phyloP scores from a whole-genome alignment of 345 rosid species.

The Nephelium lappaceum region DNA sequence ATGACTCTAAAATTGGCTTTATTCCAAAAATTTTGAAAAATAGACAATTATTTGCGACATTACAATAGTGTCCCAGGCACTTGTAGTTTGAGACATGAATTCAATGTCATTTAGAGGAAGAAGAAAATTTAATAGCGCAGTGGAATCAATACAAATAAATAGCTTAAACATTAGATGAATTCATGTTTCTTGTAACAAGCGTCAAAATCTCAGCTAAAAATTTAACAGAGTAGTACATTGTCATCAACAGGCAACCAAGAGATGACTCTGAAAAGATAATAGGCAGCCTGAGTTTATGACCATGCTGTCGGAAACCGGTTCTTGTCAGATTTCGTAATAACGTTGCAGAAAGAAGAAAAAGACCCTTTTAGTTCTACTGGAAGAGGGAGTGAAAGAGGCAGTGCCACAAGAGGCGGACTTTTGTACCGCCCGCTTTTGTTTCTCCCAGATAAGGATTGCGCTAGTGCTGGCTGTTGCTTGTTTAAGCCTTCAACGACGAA shows the following conservation, averaged over 20 bases:
- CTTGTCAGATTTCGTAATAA: constrained; percentile 49
- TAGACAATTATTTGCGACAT: too few relatives aligned
- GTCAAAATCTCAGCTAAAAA: constrained; percentile 13
- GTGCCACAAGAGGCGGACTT: constrained; percentile 40
- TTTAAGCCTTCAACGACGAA: constrained; percentile 73
- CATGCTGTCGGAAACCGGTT: constrained; percentile 28
- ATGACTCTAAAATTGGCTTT: too few relatives aligned
- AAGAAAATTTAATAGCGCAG: neutral
- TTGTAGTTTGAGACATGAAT: neutral
- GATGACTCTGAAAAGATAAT: neutral
- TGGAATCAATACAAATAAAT: neutral
- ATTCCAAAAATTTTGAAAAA: too few relatives aligned
- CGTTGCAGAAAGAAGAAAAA: constrained; percentile 67
- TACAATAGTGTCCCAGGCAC: too few relatives aligned
- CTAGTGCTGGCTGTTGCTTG: constrained; percentile 80
- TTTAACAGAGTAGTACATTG: neutral
- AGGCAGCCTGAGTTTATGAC: constrained; percentile 7
- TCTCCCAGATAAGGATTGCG: constrained; percentile 50
- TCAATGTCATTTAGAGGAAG: neutral
- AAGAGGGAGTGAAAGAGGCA: constrained; percentile 61
- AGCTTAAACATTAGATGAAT: neutral
- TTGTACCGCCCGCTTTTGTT: constrained; percentile 28
- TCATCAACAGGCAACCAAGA: neutral
- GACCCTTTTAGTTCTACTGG: constrained; percentile 68
- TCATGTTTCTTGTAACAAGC: neutral